phyloP scores from a whole-genome alignment of 23 red algal species.

The Agarophyton chilense region DNA sequence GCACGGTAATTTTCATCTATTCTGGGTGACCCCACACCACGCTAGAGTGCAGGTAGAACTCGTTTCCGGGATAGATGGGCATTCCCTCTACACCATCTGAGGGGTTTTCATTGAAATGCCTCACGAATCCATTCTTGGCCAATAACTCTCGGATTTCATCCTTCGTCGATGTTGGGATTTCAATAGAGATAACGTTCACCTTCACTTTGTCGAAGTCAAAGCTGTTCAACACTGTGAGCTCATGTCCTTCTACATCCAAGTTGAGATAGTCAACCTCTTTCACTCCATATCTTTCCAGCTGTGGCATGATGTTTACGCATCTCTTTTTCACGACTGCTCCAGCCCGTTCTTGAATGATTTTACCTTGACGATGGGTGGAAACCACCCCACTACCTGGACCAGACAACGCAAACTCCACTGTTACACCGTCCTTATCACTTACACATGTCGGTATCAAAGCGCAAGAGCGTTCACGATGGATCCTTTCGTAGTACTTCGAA shows the following conservation, averaged over 20 bases:
- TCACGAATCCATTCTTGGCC: slow-evolving; percentile 42
- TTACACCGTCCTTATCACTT: slow-evolving; percentile 44
- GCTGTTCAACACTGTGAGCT: slow-evolving; percentile 52
- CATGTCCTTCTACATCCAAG: slow-evolving; percentile 74
- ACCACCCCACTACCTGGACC: slow-evolving; percentile 41
- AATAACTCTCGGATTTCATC: slow-evolving; percentile 50
- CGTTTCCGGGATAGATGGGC: slow-evolving; percentile 28
- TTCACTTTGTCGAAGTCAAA: slow-evolving; percentile 64
- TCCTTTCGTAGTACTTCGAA: slow-evolving; percentile 45
- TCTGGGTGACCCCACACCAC: slow-evolving; percentile 53
- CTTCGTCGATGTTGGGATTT: neutral
- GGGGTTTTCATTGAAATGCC: slow-evolving; percentile 7
- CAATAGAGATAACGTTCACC: slow-evolving; percentile 71
- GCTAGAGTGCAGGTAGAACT: slow-evolving; percentile 36
- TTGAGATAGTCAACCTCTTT: slow-evolving; percentile 61
- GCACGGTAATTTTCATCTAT: neutral
- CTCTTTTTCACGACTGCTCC: slow-evolving; percentile 17
- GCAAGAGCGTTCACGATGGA: slow-evolving; percentile 49
- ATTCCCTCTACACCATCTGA: slow-evolving; percentile 1
- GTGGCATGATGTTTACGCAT: slow-evolving; percentile 32
- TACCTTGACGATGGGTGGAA: slow-evolving; percentile 49
- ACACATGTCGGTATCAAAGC: slow-evolving; percentile 77
- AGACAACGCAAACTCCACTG: slow-evolving; percentile 59
- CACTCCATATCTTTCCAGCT: slow-evolving; percentile 50
- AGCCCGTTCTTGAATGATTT: neutral